These are phyloP conservation scores for Heritiera fomes DNA, from an alignment of 345 rosid species.

Conservation along the genomic window DNA sequence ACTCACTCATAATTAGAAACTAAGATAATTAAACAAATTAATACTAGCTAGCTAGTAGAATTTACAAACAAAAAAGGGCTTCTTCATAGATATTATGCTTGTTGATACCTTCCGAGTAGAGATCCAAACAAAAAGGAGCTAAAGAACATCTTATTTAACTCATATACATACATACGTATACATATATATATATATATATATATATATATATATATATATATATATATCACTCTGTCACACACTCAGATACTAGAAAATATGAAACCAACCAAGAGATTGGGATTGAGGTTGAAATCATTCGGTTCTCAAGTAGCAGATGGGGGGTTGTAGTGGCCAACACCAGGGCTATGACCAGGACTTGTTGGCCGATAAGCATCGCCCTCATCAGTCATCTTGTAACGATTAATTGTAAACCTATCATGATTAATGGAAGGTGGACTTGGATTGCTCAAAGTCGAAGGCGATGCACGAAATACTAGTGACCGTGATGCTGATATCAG, in stretches of 20 bases:
- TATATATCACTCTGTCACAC: neutral
- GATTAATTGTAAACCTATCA: conserved; percentile 24
- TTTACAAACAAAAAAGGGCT: neutral
- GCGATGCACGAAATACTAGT: conserved; percentile 25
- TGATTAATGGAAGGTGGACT: conserved; percentile 14
- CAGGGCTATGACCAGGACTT: conserved; percentile 54
- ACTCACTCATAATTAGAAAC: no score
- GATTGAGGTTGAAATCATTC: neutral
- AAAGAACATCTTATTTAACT: neutral
- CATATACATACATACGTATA: neutral
- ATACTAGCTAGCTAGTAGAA: neutral
- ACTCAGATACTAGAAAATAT: neutral
- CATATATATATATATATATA: no score
- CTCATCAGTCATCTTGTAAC: conserved; percentile 27
- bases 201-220: no score
- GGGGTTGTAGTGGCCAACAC: conserved; percentile 40
- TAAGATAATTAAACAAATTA: neutral
- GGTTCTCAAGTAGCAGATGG: conserved; percentile 26
- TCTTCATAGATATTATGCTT: neutral
- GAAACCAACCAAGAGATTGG: neutral
- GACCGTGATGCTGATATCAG: conserved; percentile 28
- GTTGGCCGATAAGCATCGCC: conserved; percentile 46
- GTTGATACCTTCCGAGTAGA: neutral
- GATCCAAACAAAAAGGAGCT: neutral
- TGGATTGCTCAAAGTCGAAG: neutral